A percentile compares a stretch with the other conserved stretches of the same genome.
Conservation (phyloP, 441 rosid species). For the Omphalea diandra region DNA sequence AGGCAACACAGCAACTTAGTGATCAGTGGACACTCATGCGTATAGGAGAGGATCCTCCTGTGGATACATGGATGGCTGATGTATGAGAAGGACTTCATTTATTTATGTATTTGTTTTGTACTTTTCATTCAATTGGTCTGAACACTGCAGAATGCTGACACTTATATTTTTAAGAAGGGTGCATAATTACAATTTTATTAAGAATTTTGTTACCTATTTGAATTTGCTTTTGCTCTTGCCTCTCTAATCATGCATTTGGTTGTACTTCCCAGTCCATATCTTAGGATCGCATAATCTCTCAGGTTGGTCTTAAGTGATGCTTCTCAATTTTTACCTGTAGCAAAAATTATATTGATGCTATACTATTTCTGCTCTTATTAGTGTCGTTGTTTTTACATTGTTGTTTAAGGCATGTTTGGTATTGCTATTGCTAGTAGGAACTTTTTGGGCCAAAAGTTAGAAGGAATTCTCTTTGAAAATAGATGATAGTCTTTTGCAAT, state of each 20-base stretch:
- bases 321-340: neutral
- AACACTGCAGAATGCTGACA: neutral
- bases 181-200: neutral
- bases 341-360: neutral
- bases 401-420: no score
- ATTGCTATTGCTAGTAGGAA: no score
- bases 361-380: neutral
- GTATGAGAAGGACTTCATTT: conserved; percentile 27
- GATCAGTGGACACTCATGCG: conserved; percentile 91
- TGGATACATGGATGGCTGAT: conserved; percentile 80
- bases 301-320: neutral
- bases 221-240: neutral
- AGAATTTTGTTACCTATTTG: neutral
- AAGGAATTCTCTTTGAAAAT: no score
- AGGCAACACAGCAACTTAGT: conserved; percentile 79
- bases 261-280: neutral
- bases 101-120: neutral
- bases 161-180: neutral
- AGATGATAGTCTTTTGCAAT: no score
- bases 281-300: conserved; percentile 3
- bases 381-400: neutral
- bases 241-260: neutral
- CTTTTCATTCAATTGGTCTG: neutral
- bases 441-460: no score
- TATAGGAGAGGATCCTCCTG: conserved; percentile 80